Conservation (phyloP, 1,284 basidiomycete species). For the Microstroma glucosiphilum region DNA sequence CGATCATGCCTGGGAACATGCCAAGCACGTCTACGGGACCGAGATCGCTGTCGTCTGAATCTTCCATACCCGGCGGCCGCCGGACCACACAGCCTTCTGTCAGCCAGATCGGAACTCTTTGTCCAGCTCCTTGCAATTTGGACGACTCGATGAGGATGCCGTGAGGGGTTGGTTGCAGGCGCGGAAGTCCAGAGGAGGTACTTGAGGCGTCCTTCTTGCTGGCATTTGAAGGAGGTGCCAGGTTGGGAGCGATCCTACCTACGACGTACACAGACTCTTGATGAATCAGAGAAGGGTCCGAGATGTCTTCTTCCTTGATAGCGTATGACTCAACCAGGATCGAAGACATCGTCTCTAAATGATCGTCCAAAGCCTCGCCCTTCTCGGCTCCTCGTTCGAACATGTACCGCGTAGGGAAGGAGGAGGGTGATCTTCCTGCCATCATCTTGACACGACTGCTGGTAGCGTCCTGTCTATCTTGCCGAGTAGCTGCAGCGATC, state of each 20-base stretch:
- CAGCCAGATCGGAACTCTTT: conserved; percentile 31
- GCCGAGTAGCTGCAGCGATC: conserved; percentile 6
- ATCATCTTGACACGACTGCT: conserved; percentile 35
- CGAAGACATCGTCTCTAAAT: conserved; percentile 34
- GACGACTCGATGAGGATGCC: conserved; percentile 32
- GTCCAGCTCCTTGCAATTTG: conserved; percentile 39
- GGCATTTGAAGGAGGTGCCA: not conserved
- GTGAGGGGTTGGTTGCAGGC: conserved; percentile 2
- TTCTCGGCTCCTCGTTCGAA: conserved; percentile 38
- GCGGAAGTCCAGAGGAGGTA: not conserved
- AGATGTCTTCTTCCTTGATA: conserved; percentile 26
- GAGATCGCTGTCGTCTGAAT: conserved; percentile 14
- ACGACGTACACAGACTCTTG: conserved; percentile 45
- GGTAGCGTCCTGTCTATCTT: not conserved
- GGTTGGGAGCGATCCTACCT: conserved; percentile 31
- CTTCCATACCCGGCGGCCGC: conserved; percentile 25
- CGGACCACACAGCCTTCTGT: conserved; percentile 23
- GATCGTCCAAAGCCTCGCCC: conserved; percentile 41
- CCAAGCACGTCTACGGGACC: conserved; percentile 50
- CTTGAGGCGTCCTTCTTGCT: conserved; percentile 11
- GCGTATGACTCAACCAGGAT: conserved; percentile 30
- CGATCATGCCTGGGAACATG: conserved; percentile 82
- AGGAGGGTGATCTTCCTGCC: conserved; percentile 39
- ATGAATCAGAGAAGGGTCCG: conserved; percentile 32
- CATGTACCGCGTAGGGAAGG: conserved; percentile 49